phyloP scores from a whole-genome alignment of 352 stramenopile species.

The Pythium scleroteichum region DNA sequence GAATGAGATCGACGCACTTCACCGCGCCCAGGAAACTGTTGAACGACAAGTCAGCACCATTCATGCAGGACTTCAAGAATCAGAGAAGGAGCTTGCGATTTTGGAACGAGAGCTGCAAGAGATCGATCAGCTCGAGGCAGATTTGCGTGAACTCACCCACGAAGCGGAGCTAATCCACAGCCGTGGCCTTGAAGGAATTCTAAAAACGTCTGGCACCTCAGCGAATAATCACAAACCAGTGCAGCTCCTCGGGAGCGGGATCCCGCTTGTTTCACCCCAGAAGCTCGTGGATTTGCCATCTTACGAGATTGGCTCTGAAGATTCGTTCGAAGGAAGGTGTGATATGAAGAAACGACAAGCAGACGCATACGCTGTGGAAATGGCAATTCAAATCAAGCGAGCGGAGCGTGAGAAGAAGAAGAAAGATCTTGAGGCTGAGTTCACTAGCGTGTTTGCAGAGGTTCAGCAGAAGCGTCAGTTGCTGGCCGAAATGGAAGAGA shows the following conservation, averaged over 20 bases:
- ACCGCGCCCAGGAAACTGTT: slow-evolving; percentile 88
- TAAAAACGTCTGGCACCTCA: slow-evolving; percentile 28
- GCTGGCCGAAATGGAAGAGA: slow-evolving; percentile 79
- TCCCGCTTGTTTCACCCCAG: slow-evolving; percentile 15
- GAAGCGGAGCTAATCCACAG: slow-evolving; percentile 86
- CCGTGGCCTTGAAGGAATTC: slow-evolving; percentile 55
- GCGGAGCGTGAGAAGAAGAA: slow-evolving; percentile 91
- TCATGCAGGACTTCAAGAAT: slow-evolving; percentile 89
- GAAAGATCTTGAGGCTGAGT: slow-evolving; percentile 91
- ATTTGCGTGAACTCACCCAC: slow-evolving; percentile 90
- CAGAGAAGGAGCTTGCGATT: slow-evolving; percentile 88
- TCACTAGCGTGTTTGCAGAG: slow-evolving; percentile 88
- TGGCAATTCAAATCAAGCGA: slow-evolving; percentile 93
- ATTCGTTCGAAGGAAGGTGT: slow-evolving; percentile 50
- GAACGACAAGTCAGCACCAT: slow-evolving; percentile 90
- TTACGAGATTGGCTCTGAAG: slow-evolving; percentile 56
- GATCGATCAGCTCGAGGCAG: slow-evolving; percentile 91
- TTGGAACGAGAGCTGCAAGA: slow-evolving; percentile 91
- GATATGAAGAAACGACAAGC: slow-evolving; percentile 55
- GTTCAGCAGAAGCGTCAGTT: slow-evolving; percentile 87
- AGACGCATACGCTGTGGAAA: slow-evolving; percentile 90
- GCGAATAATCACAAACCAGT: slow-evolving; percentile 25
- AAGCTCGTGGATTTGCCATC: slow-evolving; percentile 6
- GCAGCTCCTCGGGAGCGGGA: slow-evolving; percentile 51
- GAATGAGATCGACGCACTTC: slow-evolving; percentile 90